Evolutionary conservation across 805 yeast genomes (phyloP), one percentile per base, ranked within the genome.

Genomic region (Metschnikowia lachancei): DNA sequence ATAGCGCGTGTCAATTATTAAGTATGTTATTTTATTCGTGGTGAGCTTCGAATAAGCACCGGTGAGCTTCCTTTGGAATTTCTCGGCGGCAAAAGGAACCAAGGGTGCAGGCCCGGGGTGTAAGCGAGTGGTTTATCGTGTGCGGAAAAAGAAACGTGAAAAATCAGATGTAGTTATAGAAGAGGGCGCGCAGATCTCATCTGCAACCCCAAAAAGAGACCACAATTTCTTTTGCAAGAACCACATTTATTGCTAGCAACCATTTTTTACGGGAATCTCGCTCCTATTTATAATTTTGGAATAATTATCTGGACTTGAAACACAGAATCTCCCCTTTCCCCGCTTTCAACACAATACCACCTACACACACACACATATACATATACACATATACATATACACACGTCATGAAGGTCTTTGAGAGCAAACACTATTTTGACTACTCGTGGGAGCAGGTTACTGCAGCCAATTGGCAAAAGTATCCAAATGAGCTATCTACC

Each of bases 371-470:
- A 22, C 24, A 22, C 24, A 22, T 22, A 5, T 5, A 4, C 24
- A 5, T 5, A 4, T 8, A 22, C 24, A 22, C 24, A 22, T 22
- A 22, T 5, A 22, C 8, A 22, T 10, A 29, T 10, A 12, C 32
- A n/a, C 19, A 32, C 17, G 34, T 31, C 32, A 92, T 92, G 99
- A 88, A 85, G 65, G 72, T 92, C 39, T 91, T 89, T 62, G 80
- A 80, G 35, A 77, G 86, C 33, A 66, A 74, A 16, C 92, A 86
- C 63, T 72, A 67, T 35, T 92, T 89, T 64, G 71, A 81, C 45
- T 91, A 94, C 61, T 80, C 95, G 0, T 92, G 98, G 97, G 95
- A 86, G 20, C 89, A 86, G 57, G 96, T 92, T 20, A 85, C 96
- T 0, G 90, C 95, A 1, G 97, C 98, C 42, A 90, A 91, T 66